Base-by-base conservation (phyloP, 148 eudicot genomes). In the Rhododendron griersonianum region DNA sequence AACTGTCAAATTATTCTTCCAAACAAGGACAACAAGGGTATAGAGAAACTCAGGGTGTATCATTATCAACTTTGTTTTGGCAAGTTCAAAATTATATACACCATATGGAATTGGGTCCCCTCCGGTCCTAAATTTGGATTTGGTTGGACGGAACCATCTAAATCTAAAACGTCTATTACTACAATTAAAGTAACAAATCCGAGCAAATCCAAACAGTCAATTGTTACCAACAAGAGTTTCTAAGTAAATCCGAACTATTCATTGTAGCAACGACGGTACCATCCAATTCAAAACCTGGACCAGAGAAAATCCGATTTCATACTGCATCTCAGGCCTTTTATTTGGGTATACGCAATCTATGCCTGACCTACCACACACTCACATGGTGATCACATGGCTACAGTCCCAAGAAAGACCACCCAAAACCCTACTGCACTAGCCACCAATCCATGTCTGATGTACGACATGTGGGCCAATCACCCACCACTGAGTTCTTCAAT, bases 371-470 rank as follows among this genome's bases (percentile, higher is more conserved):
- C 14, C 48, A 35, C 80, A 76, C 47, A 16, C 61, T 16, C 61
- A 77, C 51, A 77, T 77, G 80, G 51, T 39, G 80, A 39, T 78
- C 81, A 78, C 81, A 44, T 78, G 81, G 81, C 81, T 78, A 78
- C 53, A 78, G 81, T 78, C 28, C 81, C 9, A 13, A 44, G 7
- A 78, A 44, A 44, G 30, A 23, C 30, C 81, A 11, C 51, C 3
- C 79, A 35, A 41, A 44, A 44, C 76, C 15, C 41, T 13, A 33
- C 4, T 71, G 80, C 47, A 41, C 18, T 39, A 23, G 28, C 28
- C 81, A 21, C 25, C 28, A 41, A 2, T 18, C 53, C 81, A 78
- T 21, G 81, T 44, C 28, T 77, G 6, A 2, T 44, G 51, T 21
- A 77, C 11, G 39, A 76, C 80, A 76, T 9, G 48, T 19, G 48